Base-by-base conservation (phyloP, 2,329 filamentous ascomycete species). In the Aureobasidium melanogenum region DNA sequence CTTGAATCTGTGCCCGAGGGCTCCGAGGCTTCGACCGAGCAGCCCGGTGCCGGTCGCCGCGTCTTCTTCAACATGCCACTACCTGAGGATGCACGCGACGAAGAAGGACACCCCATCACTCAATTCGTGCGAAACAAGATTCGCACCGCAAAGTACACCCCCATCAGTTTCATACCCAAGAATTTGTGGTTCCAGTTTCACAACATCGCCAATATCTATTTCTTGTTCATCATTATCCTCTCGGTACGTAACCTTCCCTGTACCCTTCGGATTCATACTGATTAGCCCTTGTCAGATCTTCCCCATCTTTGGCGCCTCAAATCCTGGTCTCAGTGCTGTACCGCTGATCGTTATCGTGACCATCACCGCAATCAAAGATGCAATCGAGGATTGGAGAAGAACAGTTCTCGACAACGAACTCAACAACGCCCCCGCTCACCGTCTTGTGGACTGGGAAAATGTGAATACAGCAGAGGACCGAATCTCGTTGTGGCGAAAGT, bases 141-240 rank as follows among this genome's bases (percentile, higher is more conserved):
- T 73, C 84, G 95, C 68, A 99, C 94, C 3, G 90, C 94, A 63
- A 99, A 97, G 76, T 99, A 99, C 75, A 99, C 94, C 8, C 88
- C 95, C 9, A 75, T 99, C 65, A 96, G 89, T 63, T 99, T 99
- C 75, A 75, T 99, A 30, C 94, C 94, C 15, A 97, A 97, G 79
- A 97, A 99, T 75, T 72, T 99, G 70, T 99, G 88, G 85, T 90
- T 96, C 66, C 95, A 99, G 75, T 97, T 99, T 72, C 93, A 99
- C 76, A 97, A 97, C 71, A 88, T 99, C 69, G 94, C 94, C 71
- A 99, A 99, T 74, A 88, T 97, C 59, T 99, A 97, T 77, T 99
- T 99, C 82, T 80, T 97, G 68, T 97, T 97, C 77, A 83, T 93
- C 69, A 92, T 97, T 72, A 96, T 99, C 71, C 83, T 99, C 63